Evolutionary conservation across 768 basidiomycete species (phyloP).

Genomic region (Stropharia rugosoannulata): DNA sequence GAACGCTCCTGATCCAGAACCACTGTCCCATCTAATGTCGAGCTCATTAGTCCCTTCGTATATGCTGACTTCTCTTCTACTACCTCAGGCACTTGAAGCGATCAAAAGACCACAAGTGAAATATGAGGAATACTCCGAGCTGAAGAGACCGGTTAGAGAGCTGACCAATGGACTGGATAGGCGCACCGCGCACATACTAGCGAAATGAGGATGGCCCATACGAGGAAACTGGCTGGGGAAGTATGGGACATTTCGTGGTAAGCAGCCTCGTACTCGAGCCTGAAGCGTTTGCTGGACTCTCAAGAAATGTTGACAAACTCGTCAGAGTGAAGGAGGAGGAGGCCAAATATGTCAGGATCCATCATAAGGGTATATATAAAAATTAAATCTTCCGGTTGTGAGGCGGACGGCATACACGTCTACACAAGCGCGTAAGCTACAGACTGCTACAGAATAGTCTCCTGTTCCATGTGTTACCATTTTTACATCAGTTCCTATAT

Average conservation of each 20-base stretch:
- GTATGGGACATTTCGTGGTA: constrained; percentile 55
- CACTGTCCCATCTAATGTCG: constrained; percentile 63
- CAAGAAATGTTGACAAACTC: background rate
- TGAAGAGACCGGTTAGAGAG: constrained; percentile 21
- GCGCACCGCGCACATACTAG: constrained; percentile 45
- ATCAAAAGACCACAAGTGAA: constrained; percentile 81
- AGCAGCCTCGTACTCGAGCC: background rate
- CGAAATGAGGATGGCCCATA: constrained; percentile 57
- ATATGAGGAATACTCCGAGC: constrained; percentile 64
- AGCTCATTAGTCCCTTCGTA: background rate
- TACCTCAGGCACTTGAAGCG: constrained; percentile 72
- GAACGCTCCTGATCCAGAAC: constrained; percentile 69
- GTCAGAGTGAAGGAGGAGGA: background rate
- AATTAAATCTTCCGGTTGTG: background rate
- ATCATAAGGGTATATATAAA: background rate
- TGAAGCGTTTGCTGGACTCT: background rate
- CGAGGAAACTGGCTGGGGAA: constrained; percentile 57
- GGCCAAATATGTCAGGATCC: background rate
- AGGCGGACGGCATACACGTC: background rate
- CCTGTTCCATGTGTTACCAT: too few relatives aligned
- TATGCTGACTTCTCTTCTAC: background rate
- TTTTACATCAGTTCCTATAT: too few relatives aligned
- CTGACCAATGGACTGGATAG: background rate
- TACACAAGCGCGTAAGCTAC: too few relatives aligned
- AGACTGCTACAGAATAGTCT: too few relatives aligned